Evolutionary conservation across 441 rosid genomes (phyloP).

Genomic region (Corymbia calophylla): DNA sequence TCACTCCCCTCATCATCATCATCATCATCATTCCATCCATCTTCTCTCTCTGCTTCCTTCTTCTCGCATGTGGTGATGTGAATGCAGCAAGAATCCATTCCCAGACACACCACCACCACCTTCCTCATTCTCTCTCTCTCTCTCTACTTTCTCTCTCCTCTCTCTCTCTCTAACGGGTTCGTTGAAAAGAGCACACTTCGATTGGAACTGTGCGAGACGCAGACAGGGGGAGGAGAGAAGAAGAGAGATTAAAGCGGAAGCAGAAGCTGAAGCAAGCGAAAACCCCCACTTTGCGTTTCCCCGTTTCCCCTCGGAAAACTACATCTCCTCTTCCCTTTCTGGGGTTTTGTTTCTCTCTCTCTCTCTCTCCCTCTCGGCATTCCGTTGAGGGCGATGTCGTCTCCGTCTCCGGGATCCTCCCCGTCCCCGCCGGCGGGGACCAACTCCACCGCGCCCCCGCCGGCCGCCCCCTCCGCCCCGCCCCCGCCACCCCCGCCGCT

Average conservation of each 20-base stretch:
- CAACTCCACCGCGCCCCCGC: background rate
- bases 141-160: fast-evolving
- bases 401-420: background rate
- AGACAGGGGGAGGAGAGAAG: background rate
- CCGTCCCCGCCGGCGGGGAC: background rate
- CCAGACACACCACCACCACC: background rate
- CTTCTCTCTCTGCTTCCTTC: background rate
- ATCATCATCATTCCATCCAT: background rate
- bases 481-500: background rate
- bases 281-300: background rate
- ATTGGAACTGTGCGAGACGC: background rate
- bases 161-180: background rate
- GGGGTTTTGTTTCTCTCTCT: background rate
- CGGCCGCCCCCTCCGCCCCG: background rate
- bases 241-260: background rate
- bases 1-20: background rate
- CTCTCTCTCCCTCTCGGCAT: background rate
- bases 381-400: background rate
- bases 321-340: background rate
- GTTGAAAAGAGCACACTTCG: background rate
- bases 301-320: background rate
- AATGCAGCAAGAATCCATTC: background rate
- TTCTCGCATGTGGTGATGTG: background rate
- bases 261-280: background rate
- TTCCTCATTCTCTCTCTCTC: background rate